Base-by-base conservation (phyloP, 2,329 filamentous ascomycete genomes). In the Beauveria varroae region DNA sequence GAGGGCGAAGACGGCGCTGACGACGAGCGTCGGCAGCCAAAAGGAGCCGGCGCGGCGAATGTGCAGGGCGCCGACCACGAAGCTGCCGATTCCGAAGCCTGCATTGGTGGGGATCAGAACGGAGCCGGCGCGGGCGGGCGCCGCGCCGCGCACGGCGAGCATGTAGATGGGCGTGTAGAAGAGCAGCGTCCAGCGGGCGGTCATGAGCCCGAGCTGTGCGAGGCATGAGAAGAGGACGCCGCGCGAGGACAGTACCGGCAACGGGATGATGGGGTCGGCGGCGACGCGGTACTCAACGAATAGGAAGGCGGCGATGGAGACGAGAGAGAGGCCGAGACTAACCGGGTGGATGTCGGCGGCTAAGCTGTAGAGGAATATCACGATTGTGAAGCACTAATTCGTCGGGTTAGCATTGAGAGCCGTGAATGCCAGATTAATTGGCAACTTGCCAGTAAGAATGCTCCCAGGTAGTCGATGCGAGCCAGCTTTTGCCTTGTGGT, bases 141-240 rank as follows among this genome's bases (percentile, higher is more conserved):
- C 75, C 76, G 88, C 88, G 60, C 84, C 84, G 2, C 87, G 84
- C 1, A 95, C 87, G 3, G 89, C 88, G 62, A 95, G 85, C 40
- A 90, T 88, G 67, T 91, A 93, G 49, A 91, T 85, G 0, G 91
- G 91, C 0, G 87, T 83, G 73, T 91, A 96, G 76, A 92, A 95
- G 8, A 96, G 78, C 2, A 96, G 81, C 7, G 81, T 81, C 91
- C 90, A 96, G 62, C 91, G 86, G 2, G 88, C 82, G 70, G 89
- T 86, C 89, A 96, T 93, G 71, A 91, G 82, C 22, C 88, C 86
- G 0, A 93, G 80, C 55, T 91, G 90, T 1, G 87, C 82, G 24
- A 93, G 68, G 69, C 90, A 93, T 1, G 88, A 88, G 24, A 93
- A 74, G 3, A 93, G 76, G 1, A 90, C 85, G 34, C 86, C 87